These are phyloP conservation scores for Phytophthora vignae DNA, from an alignment of 352 stramenopile genomes.

Conservation along the genomic window DNA sequence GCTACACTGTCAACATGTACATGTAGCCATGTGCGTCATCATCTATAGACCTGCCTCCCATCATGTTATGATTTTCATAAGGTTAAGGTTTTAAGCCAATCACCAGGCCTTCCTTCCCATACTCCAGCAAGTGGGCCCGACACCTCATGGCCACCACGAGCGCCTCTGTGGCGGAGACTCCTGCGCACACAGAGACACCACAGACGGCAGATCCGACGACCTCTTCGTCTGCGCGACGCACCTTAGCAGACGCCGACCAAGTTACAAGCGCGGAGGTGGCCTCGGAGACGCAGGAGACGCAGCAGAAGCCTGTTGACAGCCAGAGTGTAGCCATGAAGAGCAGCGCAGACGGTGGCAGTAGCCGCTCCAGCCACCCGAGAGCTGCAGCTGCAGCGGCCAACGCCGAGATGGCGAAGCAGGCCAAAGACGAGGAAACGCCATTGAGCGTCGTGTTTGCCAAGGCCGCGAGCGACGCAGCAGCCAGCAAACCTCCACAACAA, in stretches of 20 bases:
- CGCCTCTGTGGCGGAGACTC: constrained; percentile 1
- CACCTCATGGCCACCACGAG: constrained; percentile 2
- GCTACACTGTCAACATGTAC: constrained; percentile 2
- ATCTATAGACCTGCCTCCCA: neutral
- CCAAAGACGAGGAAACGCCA: constrained; percentile 4
- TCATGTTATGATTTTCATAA: neutral
- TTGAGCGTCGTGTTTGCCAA: constrained; percentile 8
- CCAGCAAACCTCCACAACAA: neutral
- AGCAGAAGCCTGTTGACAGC: neutral
- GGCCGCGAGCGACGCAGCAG: neutral
- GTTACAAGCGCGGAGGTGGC: neutral
- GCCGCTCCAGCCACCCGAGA: constrained; percentile 8
- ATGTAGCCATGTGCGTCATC: constrained; percentile 2
- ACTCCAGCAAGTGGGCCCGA: neutral
- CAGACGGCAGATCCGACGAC: neutral
- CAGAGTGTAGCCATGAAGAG: constrained; percentile 6
- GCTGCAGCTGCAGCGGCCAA: constrained; percentile 17
- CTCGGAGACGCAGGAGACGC: constrained; percentile 7
- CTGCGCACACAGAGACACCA: neutral
- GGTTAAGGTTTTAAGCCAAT: neutral
- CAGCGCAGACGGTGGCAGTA: constrained; percentile 1
- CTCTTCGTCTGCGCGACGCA: neutral
- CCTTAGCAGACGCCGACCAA: neutral
- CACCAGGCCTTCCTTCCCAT: neutral
- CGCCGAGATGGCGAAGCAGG: constrained; percentile 20